Evolutionary conservation across 2,329 filamentous ascomycete species (phyloP), one percentile per base, ranked within the genome.

Genomic region (Cryoendolithus antarcticus): DNA sequence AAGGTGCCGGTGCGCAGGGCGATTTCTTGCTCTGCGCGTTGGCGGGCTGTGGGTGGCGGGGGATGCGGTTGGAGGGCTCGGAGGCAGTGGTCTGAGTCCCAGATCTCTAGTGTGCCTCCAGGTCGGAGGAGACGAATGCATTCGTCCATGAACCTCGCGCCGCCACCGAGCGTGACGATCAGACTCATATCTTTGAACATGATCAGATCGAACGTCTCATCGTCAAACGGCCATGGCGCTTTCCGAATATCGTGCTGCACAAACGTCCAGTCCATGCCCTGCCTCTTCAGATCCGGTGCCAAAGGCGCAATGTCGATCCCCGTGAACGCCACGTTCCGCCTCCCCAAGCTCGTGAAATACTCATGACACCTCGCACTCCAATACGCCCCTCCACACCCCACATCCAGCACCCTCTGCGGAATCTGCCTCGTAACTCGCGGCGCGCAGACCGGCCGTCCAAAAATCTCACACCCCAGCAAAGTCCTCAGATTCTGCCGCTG

Each of bases 351-450:
- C 41, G 73, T 70, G 55, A 88, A 85, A 61, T 84, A 82, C 29
- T 84, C 76, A 58, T 93, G 82, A 58, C 85, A 93, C 66, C 86
- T 78, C 27, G 83, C 80, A 51, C 83, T 88, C 88, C 88, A 95
- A 56, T 93, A 83, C 15, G 77, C 89, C 12, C 82, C 82, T 11
- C 88, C 88, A 59, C 89, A 96, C 24, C 80, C 86, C 28, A 95
- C 63, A 55, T 96, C 89, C 15, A 96, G 70, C 21, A 96, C 80
- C 48, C 77, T 79, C 51, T 71, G 72, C 0, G 88, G 88, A 13
- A 83, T 78, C 34, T 75, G 75, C 46, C 75, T 70, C 32, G 70
- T 64, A 39, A 85, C 71, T 27, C 69, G 67, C 1, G 81, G 79
- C 6, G 80, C 82, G 61, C 82, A 88, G 40, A 91, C 72, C 0